These are phyloP conservation scores for Nematocida sp. DNA, from an alignment of 371 early-diverging fungal species.

Conservation along the genomic window DNA sequence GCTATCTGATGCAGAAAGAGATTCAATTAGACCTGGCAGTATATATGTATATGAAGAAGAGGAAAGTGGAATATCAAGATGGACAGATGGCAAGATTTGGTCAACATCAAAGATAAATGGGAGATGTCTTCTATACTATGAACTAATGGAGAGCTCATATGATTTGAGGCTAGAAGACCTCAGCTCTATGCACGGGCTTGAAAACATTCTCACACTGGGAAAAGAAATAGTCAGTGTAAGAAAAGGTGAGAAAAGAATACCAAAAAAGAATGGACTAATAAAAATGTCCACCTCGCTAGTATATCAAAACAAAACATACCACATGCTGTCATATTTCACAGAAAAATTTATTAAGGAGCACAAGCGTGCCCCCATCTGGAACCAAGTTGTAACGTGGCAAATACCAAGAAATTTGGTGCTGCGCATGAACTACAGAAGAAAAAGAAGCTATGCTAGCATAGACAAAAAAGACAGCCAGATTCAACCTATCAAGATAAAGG, in stretches of 20 bases:
- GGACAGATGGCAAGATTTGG: constrained; percentile 71
- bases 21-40: constrained; percentile 62
- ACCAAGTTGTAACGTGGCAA: constrained; percentile 36
- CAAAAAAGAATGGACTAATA: constrained; percentile 60
- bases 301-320: constrained; percentile 62
- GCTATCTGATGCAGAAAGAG: constrained; percentile 61
- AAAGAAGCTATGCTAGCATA: not conserved
- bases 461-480: not conserved
- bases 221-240: constrained; percentile 20
- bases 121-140: constrained; percentile 69
- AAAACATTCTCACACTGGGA: constrained; percentile 16
- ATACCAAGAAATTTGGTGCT: constrained; percentile 27
- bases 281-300: constrained; percentile 66
- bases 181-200: constrained; percentile 27
- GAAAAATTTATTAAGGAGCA: not conserved
- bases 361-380: constrained; percentile 17
- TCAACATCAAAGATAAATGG: constrained; percentile 70
- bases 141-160: constrained; percentile 63
- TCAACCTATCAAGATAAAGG: not conserved
- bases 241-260: constrained; percentile 27
- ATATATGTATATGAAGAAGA: constrained; percentile 69
- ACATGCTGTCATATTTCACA: constrained; percentile 66
- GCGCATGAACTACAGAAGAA: constrained; percentile 35
- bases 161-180: constrained; percentile 60
- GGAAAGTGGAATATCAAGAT: constrained; percentile 68